Evolutionary conservation across 495 filamentous ascomycete genomes (phyloP), one percentile per base, ranked within the genome.

Genomic region (Endocarpon pusillum): DNA sequence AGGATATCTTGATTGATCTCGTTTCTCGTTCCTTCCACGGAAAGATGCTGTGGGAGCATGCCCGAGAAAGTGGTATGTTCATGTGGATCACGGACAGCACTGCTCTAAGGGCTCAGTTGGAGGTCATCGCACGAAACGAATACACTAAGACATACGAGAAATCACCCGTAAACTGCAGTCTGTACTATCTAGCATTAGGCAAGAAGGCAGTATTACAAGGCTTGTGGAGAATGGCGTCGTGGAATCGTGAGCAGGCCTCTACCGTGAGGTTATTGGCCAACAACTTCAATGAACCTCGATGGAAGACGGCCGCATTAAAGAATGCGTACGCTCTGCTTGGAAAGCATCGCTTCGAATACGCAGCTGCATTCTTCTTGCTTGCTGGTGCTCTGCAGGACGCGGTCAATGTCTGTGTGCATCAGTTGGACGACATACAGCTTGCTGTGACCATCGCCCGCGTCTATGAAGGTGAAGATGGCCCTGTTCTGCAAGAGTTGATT

Each of bases 321-420:
- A 99, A 99, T 47, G 89, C 89, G 1, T 99, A 92, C 54, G 86
- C 87, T n/a, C 51, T 99, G 37, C 75, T 96, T 49, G 87, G 85
- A 27, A 89, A 84, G 55, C 73, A 79, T 23, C 67, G 89, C 46
- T 93, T 91, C 54, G 83, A 86, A 63, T 97, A 99, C 46, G 89
- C 89, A 4, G 91, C 86, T 4, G 78, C 86, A 2, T 96, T 94
- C 49, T 99, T 99, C 61, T 64, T 99, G 20, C 66, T 99, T 1
- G 91, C 85, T 7, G 87, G 81, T 38, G 75, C 79, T 43, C 55
- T 91, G 14, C 71, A 75, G 30, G 86, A 92, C 53, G 87, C 89
- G 10, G 75, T 82, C 21, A 76, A 77, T 44, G 74, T 99, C 20
- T 78, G 85, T 42, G 59, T 81, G 1, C 81, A 78, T 43, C 84